Evolutionary conservation across 2,329 filamentous ascomycete species (phyloP).

Genomic region (Mollisiaceae sp.): DNA sequence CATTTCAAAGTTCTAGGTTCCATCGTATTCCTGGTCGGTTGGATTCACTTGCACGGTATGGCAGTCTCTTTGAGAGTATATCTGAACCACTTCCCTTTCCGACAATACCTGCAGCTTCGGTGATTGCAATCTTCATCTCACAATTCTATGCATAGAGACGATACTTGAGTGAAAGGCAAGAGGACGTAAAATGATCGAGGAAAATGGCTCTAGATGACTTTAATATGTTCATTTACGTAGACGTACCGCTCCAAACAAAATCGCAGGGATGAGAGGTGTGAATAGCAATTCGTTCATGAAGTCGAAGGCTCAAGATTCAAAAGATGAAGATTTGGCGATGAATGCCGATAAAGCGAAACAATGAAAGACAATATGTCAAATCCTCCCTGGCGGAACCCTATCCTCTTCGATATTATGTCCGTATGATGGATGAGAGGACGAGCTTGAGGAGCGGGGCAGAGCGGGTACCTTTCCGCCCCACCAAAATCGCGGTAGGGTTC

Average conservation of each 20-base stretch:
- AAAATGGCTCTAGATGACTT: not conserved
- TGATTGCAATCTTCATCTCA: constrained; percentile 14
- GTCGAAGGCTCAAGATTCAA: not conserved
- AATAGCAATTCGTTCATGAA: not conserved
- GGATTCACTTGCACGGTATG: constrained; percentile 7
- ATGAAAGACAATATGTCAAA: too few relatives aligned
- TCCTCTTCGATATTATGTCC: too few relatives aligned
- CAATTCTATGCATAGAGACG: not conserved
- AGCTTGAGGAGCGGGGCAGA: too few relatives aligned
- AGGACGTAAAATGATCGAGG: not conserved
- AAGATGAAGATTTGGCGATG: not conserved
- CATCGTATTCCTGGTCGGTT: constrained; percentile 12
- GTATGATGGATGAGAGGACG: too few relatives aligned
- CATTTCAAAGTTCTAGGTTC: constrained; percentile 12
- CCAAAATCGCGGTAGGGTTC: too few relatives aligned
- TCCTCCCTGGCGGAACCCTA: too few relatives aligned
- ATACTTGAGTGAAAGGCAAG: not conserved
- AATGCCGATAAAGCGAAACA: too few relatives aligned
- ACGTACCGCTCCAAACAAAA: not conserved
- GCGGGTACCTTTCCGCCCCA: too few relatives aligned
- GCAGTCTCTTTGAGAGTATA: not conserved
- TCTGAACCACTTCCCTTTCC: constrained; percentile 2
- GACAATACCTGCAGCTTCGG: constrained; percentile 6
- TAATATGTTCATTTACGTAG: not conserved
- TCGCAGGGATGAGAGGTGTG: not conserved